Conservation (phyloP, 495 filamentous ascomycete species). For the Halenospora varia region DNA sequence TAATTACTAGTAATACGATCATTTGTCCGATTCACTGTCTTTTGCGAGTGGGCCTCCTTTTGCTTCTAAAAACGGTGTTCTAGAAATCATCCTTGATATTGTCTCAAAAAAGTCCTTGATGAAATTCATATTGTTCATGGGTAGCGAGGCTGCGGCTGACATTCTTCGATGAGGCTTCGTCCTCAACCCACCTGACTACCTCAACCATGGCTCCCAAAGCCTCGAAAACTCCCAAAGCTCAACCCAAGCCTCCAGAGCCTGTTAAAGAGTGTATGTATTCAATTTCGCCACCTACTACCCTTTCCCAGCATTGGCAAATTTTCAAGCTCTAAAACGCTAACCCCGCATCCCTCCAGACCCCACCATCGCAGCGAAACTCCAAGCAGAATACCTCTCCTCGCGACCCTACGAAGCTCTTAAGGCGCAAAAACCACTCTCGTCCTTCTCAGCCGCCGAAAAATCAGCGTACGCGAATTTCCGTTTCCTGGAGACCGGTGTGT, state of each 20-base stretch:
- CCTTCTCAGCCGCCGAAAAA: constrained; percentile 19
- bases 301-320: background rate
- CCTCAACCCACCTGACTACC: background rate
- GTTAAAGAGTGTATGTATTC: constrained; percentile 16
- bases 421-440: constrained; percentile 15
- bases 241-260: constrained; percentile 16
- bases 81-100: background rate
- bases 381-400: constrained; percentile 20
- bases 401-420: constrained; percentile 17
- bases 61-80: too few relatives aligned
- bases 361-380: constrained; percentile 21
- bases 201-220: constrained; percentile 23
- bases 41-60: too few relatives aligned
- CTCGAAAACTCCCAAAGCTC: constrained; percentile 20
- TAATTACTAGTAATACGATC: constrained; percentile 9
- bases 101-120: background rate
- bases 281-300: background rate
- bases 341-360: constrained; percentile 16
- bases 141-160: constrained; percentile 18
- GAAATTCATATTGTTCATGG: constrained; percentile 4
- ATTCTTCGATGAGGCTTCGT: constrained; percentile 14
- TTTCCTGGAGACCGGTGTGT: constrained; percentile 21
- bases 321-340: too few relatives aligned
- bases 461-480: constrained; percentile 11
- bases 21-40: background rate